Base-by-base conservation (phyloP, 2,329 filamentous ascomycete species). In the Aspergillus felis region DNA sequence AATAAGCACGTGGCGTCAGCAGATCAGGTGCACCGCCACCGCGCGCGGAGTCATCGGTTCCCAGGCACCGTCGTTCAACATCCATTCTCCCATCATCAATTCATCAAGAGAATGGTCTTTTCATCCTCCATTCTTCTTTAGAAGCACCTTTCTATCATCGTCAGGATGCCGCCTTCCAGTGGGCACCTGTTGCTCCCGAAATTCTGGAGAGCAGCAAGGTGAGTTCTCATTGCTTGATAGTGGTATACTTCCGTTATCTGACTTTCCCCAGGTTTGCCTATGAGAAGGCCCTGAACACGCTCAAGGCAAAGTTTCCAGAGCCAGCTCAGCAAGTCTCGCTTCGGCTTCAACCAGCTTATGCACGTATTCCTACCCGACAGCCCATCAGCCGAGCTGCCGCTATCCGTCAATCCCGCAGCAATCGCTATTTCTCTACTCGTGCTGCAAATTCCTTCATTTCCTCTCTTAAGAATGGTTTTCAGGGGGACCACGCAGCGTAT, bases 351-450 rank as follows among this genome's bases (percentile, higher is more conserved):
- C 85, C 86, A 20, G 78, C 84, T 27, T 82, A 86, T 64, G 82
- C 80, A 41, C 83, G 84, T 61, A 80, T 81, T 62, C 74, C 79
- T 29, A 78, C 81, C 8, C 80, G 80, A 44, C 85, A 88, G 58
- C 83, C 85, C 38, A 76, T 85, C 56, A 85, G 85, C 68, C 84
- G 83, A 44, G 77, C 82, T 58, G 86, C 86, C 50, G 81, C 80
- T 53, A 82, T 89, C 61, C 83, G 84, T 61, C 87, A 89, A 71
- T 79, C 77, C 64, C 86, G 87, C 61, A 84, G 83, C 64, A 25
- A 25, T 25, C 80, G 85, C 61, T 84, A 82, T 76, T 88, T 85
- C 71, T 85, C 82, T 29, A 87, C 85, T 32, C 79, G 80, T 56
- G 70, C 72, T 27, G 64, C 70, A 44, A 61, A 70, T 57, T 77